These are phyloP conservation scores for Nothophaeocryptopus gaeumannii DNA, from an alignment of 2,329 filamentous ascomycete species.

Conservation along the genomic window DNA sequence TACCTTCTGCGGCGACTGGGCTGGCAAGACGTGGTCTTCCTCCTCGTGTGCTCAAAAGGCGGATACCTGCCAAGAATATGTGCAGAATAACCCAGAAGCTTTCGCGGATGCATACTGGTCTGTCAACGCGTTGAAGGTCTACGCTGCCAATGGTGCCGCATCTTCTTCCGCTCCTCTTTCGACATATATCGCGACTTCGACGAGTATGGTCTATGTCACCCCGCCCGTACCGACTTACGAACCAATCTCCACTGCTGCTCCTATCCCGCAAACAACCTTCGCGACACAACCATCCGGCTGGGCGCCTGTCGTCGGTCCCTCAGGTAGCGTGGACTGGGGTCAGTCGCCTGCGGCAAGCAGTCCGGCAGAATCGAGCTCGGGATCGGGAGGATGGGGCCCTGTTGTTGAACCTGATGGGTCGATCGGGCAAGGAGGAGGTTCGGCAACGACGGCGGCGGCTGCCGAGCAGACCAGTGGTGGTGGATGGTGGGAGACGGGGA, in stretches of 20 bases:
- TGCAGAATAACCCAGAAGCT: slow-evolving; percentile 35
- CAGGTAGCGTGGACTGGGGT: slow-evolving; percentile 6
- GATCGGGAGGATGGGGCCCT: background rate
- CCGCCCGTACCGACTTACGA: background rate
- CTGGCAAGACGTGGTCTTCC: slow-evolving; percentile 33
- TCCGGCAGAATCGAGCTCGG: slow-evolving; percentile 1
- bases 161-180: background rate
- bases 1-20: slow-evolving; percentile 45
- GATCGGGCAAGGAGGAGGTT: background rate
- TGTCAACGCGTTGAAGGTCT: slow-evolving; percentile 42
- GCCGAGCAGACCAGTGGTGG: slow-evolving; percentile 1
- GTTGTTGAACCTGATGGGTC: background rate
- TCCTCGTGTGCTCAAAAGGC: slow-evolving; percentile 34
- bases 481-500: slow-evolving; percentile 7
- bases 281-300: slow-evolving; percentile 1
- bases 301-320: slow-evolving; percentile 9
- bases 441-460: background rate
- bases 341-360: background rate
- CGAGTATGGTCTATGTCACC: slow-evolving; percentile 3
- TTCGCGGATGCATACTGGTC: slow-evolving; percentile 43
- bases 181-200: background rate
- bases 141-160: slow-evolving; percentile 15
- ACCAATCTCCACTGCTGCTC: background rate
- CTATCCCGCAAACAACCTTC: background rate
- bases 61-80: slow-evolving; percentile 32